Evolutionary conservation across 352 stramenopile genomes (phyloP).

Genomic region (Phytophthora brassicae): DNA sequence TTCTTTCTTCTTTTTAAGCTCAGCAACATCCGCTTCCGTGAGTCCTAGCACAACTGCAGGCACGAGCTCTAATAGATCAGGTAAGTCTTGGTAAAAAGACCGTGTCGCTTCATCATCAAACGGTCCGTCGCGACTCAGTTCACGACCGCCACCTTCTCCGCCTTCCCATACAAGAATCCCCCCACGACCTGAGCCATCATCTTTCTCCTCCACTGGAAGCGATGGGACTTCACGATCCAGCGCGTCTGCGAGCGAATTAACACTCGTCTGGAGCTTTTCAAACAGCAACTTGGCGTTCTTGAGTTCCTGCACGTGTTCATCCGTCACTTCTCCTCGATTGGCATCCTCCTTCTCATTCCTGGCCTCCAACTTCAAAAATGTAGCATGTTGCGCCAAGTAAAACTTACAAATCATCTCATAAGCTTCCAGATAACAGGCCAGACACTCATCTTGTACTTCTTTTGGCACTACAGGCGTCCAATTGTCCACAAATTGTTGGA

Average conservation of each 20-base stretch:
- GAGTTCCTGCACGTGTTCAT: slow-evolving; percentile 75
- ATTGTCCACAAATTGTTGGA: slow-evolving; percentile 40
- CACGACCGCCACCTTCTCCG: slow-evolving; percentile 58
- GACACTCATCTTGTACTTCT: slow-evolving; percentile 67
- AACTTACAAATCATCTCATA: slow-evolving; percentile 89
- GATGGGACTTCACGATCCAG: slow-evolving; percentile 75
- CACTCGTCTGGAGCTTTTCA: slow-evolving; percentile 84
- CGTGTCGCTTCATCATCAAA: slow-evolving; percentile 97
- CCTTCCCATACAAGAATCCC: slow-evolving; percentile 74
- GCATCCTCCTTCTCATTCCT: slow-evolving; percentile 92
- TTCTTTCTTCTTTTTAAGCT: slow-evolving; percentile 88
- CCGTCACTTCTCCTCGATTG: slow-evolving; percentile 76
- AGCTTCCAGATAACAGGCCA: slow-evolving; percentile 84
- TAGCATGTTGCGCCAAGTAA: slow-evolving; percentile 88
- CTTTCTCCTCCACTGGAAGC: slow-evolving; percentile 61
- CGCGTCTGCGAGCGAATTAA: slow-evolving; percentile 79
- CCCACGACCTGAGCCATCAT: slow-evolving; percentile 47
- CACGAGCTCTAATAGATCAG: slow-evolving; percentile 94
- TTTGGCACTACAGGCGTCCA: slow-evolving; percentile 60
- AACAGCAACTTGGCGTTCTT: slow-evolving; percentile 77
- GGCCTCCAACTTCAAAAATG: slow-evolving; percentile 91
- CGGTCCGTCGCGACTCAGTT: slow-evolving; percentile 82
- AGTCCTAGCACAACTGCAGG: slow-evolving; percentile 93
- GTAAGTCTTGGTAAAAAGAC: slow-evolving; percentile 97
- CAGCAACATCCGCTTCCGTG: slow-evolving; percentile 82